phyloP scores from a whole-genome alignment of 2,329 filamentous ascomycete genomes.

The Ophiostoma sp. region DNA sequence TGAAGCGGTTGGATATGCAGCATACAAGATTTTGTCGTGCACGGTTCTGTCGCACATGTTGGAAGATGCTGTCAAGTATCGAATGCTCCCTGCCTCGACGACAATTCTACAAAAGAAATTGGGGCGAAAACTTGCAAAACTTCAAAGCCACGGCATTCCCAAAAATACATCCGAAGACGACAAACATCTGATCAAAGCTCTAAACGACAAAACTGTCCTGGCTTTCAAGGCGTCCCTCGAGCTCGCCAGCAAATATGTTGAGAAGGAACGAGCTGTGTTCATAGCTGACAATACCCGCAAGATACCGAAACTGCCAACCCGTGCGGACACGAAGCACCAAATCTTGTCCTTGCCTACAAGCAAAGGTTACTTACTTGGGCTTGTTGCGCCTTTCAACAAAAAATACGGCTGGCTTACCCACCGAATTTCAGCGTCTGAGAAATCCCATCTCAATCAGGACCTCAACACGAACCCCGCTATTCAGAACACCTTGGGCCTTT shows the following conservation, averaged over 20 bases:
- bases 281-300: constrained; percentile 41
- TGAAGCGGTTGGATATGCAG: constrained; percentile 43
- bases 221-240: constrained; percentile 23
- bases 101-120: constrained; percentile 50
- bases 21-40: constrained; percentile 61
- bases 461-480: too few species aligned
- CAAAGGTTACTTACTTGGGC: constrained; percentile 38
- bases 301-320: constrained; percentile 45
- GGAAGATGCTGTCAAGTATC: constrained; percentile 37
- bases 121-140: constrained; percentile 57
- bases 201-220: too few species aligned
- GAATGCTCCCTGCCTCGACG: constrained; percentile 38
- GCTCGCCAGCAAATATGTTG: constrained; percentile 36
- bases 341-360: constrained; percentile 46
- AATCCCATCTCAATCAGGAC: too few species aligned
- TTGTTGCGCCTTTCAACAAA: too few species aligned
- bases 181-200: too few species aligned
- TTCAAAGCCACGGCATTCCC: constrained; percentile 40
- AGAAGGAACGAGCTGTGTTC: constrained; percentile 42
- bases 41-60: constrained; percentile 50
- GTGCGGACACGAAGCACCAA: constrained; percentile 40
- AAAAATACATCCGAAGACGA: constrained; percentile 33
- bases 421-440: too few species aligned
- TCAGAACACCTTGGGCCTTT: too few species aligned
- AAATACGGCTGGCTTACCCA: constrained; percentile 18